These are phyloP conservation scores for Phoma herbarum DNA, from an alignment of 2,329 filamentous ascomycete species.

Conservation along the genomic window DNA sequence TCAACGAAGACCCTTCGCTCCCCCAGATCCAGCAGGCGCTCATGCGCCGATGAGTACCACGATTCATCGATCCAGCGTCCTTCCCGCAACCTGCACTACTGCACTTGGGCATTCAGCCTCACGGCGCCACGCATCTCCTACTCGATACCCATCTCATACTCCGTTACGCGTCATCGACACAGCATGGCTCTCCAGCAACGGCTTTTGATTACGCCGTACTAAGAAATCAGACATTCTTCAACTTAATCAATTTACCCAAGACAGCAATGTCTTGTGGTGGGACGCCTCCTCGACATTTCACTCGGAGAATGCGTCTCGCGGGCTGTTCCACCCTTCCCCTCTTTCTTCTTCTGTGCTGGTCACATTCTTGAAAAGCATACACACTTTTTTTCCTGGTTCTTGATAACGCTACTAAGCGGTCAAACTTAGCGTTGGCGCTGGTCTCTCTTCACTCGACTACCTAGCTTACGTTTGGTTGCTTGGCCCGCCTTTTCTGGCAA, in stretches of 20 bases:
- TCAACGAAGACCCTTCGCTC: constrained; percentile 67
- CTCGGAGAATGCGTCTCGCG: constrained; percentile 16
- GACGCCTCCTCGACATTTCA: constrained; percentile 9
- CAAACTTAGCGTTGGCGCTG: constrained; percentile 22
- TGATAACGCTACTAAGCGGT: constrained; percentile 13
- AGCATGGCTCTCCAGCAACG: constrained; percentile 6
- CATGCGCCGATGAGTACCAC: constrained; percentile 39
- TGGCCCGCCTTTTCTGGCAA: constrained; percentile 10
- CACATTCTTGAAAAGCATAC: constrained; percentile 20
- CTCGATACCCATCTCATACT: constrained; percentile 32
- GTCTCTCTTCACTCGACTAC: constrained; percentile 10
- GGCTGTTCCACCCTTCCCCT: constrained; percentile 3
- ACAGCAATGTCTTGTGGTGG: constrained; percentile 13
- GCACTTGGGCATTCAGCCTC: constrained; percentile 22
- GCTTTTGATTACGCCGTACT: background rate
- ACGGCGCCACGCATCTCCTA: constrained; percentile 22
- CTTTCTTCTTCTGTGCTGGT: constrained; percentile 15
- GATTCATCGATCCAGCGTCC: constrained; percentile 8
- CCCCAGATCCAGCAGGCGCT: constrained; percentile 57
- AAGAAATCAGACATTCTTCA: constrained; percentile 1
- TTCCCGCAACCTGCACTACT: constrained; percentile 14
- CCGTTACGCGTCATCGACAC: constrained; percentile 21
- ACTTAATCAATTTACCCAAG: constrained; percentile 14
- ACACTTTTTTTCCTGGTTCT: constrained; percentile 8
- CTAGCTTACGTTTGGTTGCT: constrained; percentile 12